Percentiles rank a stretch among this genome's conserved stretches.
phyloP scores from a whole-genome alignment of 129 eudicot genomes.

The Escallonia herrerae region DNA sequence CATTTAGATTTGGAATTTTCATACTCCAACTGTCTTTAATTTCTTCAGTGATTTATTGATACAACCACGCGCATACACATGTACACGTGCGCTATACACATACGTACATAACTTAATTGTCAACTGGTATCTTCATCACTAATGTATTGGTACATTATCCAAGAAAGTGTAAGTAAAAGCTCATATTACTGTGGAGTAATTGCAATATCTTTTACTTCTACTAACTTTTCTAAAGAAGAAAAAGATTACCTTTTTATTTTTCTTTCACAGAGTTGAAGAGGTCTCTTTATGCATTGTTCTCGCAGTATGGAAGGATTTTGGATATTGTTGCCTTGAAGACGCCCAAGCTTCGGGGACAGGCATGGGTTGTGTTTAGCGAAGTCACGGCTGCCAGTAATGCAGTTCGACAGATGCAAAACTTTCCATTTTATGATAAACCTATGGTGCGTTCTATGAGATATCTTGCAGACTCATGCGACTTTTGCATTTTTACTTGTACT shows the following conservation, averaged over 20 bases:
- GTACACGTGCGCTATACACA: too few relatives aligned
- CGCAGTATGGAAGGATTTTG: constrained; percentile 93
- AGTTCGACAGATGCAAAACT: constrained; percentile 95
- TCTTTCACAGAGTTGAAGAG: constrained; percentile 85
- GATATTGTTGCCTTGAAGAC: constrained; percentile 96
- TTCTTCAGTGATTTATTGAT: too few relatives aligned
- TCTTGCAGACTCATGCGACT: background rate
- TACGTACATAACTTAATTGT: too few relatives aligned
- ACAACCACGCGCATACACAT: too few relatives aligned
- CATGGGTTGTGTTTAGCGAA: constrained; percentile 96
- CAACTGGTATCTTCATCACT: too few relatives aligned
- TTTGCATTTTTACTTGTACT: background rate
- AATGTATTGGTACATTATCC: too few relatives aligned
- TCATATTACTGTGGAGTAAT: too few relatives aligned
- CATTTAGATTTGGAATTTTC: too few relatives aligned
- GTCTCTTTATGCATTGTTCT: constrained; percentile 91
- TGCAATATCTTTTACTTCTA: too few relatives aligned
- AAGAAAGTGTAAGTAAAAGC: too few relatives aligned
- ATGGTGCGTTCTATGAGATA: constrained; percentile 47
- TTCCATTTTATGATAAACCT: constrained; percentile 92
- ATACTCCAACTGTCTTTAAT: too few relatives aligned
- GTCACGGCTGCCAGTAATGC: constrained; percentile 98
- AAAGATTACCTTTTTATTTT: constrained; percentile 11
- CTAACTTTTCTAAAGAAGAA: too few relatives aligned
- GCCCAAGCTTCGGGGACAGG: constrained; percentile 85